Conservation (phyloP, 2,329 filamentous ascomycete species). For the Neofusicoccum cordaticola region DNA sequence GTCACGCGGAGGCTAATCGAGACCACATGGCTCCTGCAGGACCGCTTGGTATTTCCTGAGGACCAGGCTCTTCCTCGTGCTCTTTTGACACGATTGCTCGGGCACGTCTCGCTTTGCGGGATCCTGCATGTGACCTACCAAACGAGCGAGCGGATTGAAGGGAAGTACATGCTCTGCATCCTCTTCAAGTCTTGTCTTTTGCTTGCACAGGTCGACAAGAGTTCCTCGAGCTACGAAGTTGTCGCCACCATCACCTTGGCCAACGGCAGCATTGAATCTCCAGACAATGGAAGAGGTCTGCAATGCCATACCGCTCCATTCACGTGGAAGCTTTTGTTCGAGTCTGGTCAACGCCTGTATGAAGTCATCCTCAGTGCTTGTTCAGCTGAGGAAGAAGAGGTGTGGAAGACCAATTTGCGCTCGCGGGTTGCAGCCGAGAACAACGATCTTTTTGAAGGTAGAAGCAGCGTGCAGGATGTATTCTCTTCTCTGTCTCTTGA, state of each 20-base stretch:
- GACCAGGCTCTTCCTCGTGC: conserved; percentile 42
- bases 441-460: conserved; percentile 50
- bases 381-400: conserved; percentile 71
- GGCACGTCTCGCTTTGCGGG: conserved; percentile 77
- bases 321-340: conserved; percentile 90
- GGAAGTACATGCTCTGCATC: conserved; percentile 79
- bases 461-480: conserved; percentile 47
- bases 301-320: conserved; percentile 83
- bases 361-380: conserved; percentile 88
- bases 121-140: conserved; percentile 82
- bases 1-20: conserved; percentile 68
- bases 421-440: conserved; percentile 51
- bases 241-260: conserved; percentile 70
- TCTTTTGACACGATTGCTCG: conserved; percentile 66
- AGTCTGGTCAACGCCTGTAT: conserved; percentile 71
- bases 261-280: conserved; percentile 65
- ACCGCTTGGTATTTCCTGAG: conserved; percentile 71
- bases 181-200: conserved; percentile 80
- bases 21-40: conserved; percentile 81
- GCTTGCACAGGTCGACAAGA: conserved; percentile 65
- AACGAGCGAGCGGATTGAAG: conserved; percentile 63
- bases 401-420: conserved; percentile 72
- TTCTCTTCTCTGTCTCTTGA: conserved; percentile 66
- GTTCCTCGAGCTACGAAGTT: conserved; percentile 68
- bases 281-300: conserved; percentile 74